Evolutionary conservation across 2,329 filamentous ascomycete genomes (phyloP).

Genomic region (Botryotinia calthae): DNA sequence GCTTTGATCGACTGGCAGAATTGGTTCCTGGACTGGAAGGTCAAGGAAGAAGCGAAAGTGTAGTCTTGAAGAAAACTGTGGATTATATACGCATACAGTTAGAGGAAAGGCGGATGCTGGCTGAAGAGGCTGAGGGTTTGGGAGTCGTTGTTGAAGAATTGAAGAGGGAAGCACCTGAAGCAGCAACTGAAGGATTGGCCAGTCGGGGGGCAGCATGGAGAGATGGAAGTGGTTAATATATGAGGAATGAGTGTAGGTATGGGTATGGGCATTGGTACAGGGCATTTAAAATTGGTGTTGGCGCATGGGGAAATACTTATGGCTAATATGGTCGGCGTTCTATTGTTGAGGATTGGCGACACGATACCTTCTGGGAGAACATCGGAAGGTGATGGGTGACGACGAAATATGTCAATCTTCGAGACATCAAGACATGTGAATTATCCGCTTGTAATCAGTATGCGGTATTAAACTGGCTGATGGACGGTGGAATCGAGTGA

Average conservation of each 20-base stretch:
- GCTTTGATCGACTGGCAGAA: constrained; percentile 65
- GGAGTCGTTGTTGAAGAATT: constrained; percentile 47
- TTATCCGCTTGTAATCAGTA: background rate
- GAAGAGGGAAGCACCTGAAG: constrained; percentile 23
- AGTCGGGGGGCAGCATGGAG: background rate
- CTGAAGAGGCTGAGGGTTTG: constrained; percentile 49
- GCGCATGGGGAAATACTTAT: background rate
- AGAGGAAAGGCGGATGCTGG: constrained; percentile 49
- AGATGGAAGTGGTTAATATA: background rate
- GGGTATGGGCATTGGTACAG: background rate
- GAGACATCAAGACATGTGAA: background rate
- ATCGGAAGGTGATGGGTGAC: background rate
- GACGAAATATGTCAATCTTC: background rate
- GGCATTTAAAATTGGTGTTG: background rate
- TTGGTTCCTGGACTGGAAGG: constrained; percentile 68
- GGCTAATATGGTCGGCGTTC: background rate
- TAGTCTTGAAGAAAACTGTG: constrained; percentile 60
- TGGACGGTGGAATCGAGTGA: no score
- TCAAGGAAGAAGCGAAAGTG: constrained; percentile 66
- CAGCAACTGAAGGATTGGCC: background rate
- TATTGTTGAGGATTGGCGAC: background rate
- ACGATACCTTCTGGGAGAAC: background rate
- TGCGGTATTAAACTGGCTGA: background rate
- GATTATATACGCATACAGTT: constrained; percentile 52
- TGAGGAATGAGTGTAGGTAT: background rate